Percentiles rank a stretch among this genome's conserved stretches.
Evolutionary conservation across 2,329 filamentous ascomycete genomes (phyloP).

Genomic region (Cryphonectria nitschkei): DNA sequence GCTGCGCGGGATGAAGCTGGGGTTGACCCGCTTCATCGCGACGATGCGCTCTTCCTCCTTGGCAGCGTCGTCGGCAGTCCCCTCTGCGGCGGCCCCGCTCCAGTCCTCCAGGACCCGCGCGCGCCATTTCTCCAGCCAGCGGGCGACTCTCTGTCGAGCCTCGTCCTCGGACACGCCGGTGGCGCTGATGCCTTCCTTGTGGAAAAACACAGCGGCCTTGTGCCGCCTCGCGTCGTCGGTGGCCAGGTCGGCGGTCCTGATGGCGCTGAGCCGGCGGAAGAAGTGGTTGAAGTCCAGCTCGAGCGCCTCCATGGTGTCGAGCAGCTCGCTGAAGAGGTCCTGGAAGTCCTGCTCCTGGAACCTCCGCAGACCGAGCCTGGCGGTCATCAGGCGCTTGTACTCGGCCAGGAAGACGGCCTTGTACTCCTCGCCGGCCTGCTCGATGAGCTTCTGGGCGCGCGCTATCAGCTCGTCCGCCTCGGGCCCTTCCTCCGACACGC

Average conservation of each 20-base stretch:
- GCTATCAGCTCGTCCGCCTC: slow-evolving; percentile 71
- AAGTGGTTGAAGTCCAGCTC: slow-evolving; percentile 95
- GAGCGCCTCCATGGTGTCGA: slow-evolving; percentile 79
- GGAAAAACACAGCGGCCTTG: slow-evolving; percentile 77
- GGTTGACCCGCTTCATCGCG: slow-evolving; percentile 86
- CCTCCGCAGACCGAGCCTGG: slow-evolving; percentile 74
- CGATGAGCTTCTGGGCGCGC: slow-evolving; percentile 83
- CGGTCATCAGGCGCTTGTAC: slow-evolving; percentile 84
- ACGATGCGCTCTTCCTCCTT: slow-evolving; percentile 65
- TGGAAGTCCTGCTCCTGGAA: slow-evolving; percentile 78
- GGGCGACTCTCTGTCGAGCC: slow-evolving; percentile 67
- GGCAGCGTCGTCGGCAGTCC: slow-evolving; percentile 34
- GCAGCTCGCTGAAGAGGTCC: slow-evolving; percentile 74
- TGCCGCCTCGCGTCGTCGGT: slow-evolving; percentile 66
- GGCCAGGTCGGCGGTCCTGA: slow-evolving; percentile 66
- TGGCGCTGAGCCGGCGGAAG: slow-evolving; percentile 75
- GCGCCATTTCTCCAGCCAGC: slow-evolving; percentile 84
- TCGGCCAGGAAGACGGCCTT: slow-evolving; percentile 85
- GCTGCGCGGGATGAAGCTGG: slow-evolving; percentile 86
- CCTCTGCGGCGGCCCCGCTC: slow-evolving; percentile 48
- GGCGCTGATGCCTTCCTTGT: slow-evolving; percentile 69
- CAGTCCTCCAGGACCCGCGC: slow-evolving; percentile 75
- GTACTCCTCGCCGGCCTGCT: slow-evolving; percentile 81
- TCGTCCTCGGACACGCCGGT: slow-evolving; percentile 61
- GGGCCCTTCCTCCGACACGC: slow-evolving; percentile 67